Evolutionary conservation across 495 filamentous ascomycete species (phyloP), one percentile per base, ranked within the genome.

Genomic region (Lasiosphaeria miniovina): DNA sequence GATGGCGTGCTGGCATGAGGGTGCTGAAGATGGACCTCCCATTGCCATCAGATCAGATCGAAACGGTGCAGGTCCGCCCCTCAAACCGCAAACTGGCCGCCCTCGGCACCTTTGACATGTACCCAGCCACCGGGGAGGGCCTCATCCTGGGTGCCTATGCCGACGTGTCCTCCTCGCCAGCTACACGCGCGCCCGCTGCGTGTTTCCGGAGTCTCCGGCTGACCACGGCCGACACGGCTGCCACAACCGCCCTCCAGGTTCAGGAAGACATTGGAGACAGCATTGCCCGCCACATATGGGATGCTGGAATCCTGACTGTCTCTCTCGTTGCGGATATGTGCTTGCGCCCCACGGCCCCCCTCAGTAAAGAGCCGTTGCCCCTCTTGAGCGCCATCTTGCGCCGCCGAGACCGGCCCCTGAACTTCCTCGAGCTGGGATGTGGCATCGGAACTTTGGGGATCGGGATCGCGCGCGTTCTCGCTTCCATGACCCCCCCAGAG

Each of bases 211-310:
- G 69, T 51, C 63, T 80, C 43, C 62, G 61, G 4, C 60, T 78
- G 1, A 57, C 63, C 10, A 49, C 54, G 84, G 43, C 65, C 60
- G 53, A 66, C 10, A 49, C 33, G 4, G 38, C 53, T 10, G 34
- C 56, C 8, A 55, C 40, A 14, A 62, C 55, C 40, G 50, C 57
- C 15, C 57, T 71, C 41, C 61, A 68, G 54, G 83, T 97, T 24
- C 89, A 88, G 77, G 94, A 98, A 67, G 93, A 98, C 60, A 91
- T 91, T 3, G 93, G 93, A 6, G 92, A 98, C 69, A 96, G 90
- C 69, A 96, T 98, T 65, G 93, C 93, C 14, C 82, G 92, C 14
- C 94, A 98, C 73, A 85, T 98, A 50, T 98, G 94, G 94, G 93
- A 86, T 72, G 78, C 67, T 32, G 77, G 77, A 5, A 61, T 77